Evolutionary conservation across 306 rosid genomes (phyloP).

Genomic region (Casuarina cunninghamiana): DNA sequence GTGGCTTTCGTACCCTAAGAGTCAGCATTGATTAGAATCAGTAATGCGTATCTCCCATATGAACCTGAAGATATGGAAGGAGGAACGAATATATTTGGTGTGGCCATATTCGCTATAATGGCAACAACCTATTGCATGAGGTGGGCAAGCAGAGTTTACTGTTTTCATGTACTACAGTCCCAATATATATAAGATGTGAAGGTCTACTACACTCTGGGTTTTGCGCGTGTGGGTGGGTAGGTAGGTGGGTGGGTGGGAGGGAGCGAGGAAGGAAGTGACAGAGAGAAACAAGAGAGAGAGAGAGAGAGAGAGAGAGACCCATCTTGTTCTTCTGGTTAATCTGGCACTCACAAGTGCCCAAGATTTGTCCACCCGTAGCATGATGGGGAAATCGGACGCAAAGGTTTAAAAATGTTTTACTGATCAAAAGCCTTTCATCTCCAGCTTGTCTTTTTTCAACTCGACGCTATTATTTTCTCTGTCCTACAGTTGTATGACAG

Average conservation of each 20-base stretch:
- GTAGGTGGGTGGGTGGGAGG: too few species aligned
- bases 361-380: not conserved
- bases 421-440: too few species aligned
- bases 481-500: too few species aligned
- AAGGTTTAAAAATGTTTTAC: not conserved
- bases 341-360: not conserved
- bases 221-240: too few species aligned
- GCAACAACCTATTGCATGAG: not conserved
- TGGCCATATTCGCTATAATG: not conserved
- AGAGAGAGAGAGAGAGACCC: not conserved
- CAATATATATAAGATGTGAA: too few species aligned
- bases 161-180: not conserved
- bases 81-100: not conserved
- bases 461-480: too few species aligned
- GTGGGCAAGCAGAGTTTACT: not conserved
- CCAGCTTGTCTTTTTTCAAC: too few species aligned
- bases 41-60: not conserved
- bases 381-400: not conserved
- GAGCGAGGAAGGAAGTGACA: too few species aligned
- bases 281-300: not conserved
- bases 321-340: not conserved
- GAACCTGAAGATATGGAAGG: not conserved
- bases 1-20: not conserved
- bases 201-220: not conserved
- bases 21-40: slow-evolving; percentile 1